Evolutionary conservation across 2,329 filamentous ascomycete species (phyloP).

Genomic region (Colletotrichum shisoi): DNA sequence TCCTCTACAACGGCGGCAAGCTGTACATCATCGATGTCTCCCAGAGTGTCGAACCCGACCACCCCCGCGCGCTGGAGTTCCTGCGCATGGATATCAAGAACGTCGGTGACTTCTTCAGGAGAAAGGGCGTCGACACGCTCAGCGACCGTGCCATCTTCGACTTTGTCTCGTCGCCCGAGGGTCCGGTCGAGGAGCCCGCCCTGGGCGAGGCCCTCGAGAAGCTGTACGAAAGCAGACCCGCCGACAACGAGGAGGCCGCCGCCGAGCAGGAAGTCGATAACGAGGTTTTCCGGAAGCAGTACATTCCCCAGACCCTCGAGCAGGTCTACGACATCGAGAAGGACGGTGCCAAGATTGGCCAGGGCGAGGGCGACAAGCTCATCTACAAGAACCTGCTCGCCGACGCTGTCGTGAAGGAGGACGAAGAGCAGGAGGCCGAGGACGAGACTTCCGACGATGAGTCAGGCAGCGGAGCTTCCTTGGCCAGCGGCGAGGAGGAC

Average conservation of each 20-base stretch:
- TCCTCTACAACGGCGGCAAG: slow-evolving; percentile 82
- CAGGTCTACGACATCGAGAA: slow-evolving; percentile 97
- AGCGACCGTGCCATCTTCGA: slow-evolving; percentile 81
- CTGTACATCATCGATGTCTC: slow-evolving; percentile 97
- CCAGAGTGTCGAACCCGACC: slow-evolving; percentile 95
- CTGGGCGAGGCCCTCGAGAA: slow-evolving; percentile 70
- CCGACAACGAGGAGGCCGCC: slow-evolving; percentile 58
- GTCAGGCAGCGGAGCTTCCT: slow-evolving; percentile 59
- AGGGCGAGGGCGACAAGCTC: slow-evolving; percentile 77
- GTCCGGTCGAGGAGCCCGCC: slow-evolving; percentile 66
- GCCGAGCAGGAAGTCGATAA: slow-evolving; percentile 79
- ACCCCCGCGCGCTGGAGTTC: slow-evolving; percentile 91
- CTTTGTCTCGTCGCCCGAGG: slow-evolving; percentile 75
- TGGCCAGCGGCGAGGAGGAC: slow-evolving; percentile 55
- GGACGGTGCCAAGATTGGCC: slow-evolving; percentile 78
- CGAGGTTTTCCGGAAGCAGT: slow-evolving; percentile 93
- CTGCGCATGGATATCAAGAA: slow-evolving; percentile 99
- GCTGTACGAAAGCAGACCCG: slow-evolving; percentile 67
- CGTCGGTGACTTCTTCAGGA: slow-evolving; percentile 87
- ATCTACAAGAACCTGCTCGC: slow-evolving; percentile 88
- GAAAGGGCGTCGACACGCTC: slow-evolving; percentile 82
- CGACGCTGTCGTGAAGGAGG: slow-evolving; percentile 62
- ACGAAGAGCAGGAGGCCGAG: slow-evolving; percentile 48
- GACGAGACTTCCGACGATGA: slow-evolving; percentile 52
- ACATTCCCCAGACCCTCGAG: slow-evolving; percentile 93